Conservation (phyloP, 805 yeast species). For the Wickerhamiella lipophila region DNA sequence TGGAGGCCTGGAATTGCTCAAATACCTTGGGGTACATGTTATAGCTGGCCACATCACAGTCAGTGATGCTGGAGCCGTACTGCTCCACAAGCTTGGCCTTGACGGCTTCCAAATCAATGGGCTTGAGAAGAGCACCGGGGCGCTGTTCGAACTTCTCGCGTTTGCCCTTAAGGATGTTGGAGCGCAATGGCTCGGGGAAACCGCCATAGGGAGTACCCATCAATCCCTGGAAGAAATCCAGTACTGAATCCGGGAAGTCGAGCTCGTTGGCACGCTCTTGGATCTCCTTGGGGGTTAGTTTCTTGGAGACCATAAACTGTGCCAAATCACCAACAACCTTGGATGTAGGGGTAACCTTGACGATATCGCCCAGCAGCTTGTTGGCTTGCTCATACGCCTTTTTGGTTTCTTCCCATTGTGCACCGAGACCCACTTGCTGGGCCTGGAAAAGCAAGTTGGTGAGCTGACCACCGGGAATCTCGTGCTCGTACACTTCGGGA, state of each 20-base stretch:
- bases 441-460: constrained; percentile 98
- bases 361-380: constrained; percentile 83
- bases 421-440: constrained; percentile 94
- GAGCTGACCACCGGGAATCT: constrained; percentile 99
- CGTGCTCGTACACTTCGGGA: constrained; percentile 97
- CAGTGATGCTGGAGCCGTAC: constrained; percentile 55
- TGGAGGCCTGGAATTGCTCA: constrained; percentile 66
- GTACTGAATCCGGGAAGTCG: constrained; percentile 97
- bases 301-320: constrained; percentile 98
- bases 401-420: constrained; percentile 93
- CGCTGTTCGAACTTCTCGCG: constrained; percentile 78
- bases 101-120: constrained; percentile 63
- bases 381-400: constrained; percentile 88
- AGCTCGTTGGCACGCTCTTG: constrained; percentile 73
- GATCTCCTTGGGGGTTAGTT: constrained; percentile 75
- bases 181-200: constrained; percentile 97
- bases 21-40: constrained; percentile 97
- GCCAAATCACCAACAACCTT: constrained; percentile 99
- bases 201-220: constrained; percentile 99
- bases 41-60: constrained; percentile 86
- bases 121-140: constrained; percentile 84
- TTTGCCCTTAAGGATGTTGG: constrained; percentile 81
- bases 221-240: constrained; percentile 97
- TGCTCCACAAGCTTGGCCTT: constrained; percentile 61
- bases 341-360: constrained; percentile 98